Evolutionary conservation across 2,329 filamentous ascomycete species (phyloP), one percentile per base, ranked within the genome.

Genomic region (Ceratocystis destructans): DNA sequence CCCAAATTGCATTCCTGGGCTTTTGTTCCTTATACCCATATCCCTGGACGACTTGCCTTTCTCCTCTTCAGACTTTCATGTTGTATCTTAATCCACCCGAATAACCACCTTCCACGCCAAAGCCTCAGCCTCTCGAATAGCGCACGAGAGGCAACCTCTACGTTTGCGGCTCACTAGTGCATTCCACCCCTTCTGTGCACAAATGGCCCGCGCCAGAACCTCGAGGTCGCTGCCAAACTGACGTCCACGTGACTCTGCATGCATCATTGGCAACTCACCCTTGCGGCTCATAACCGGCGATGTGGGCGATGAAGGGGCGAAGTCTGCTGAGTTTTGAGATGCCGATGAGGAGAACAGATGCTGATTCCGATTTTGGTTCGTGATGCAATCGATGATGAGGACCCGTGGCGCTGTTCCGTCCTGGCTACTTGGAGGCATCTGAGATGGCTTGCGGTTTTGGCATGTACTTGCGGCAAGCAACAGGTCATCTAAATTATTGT

Each of bases 161-260:
- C 83, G 82, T 48, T 80, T 78, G 64, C 87, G 79, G 68, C 86
- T 88, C 69, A 92, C 79, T 20, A 92, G 73, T 25, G 88, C 88
- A 72, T 90, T 87, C 79, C 86, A 86, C 1, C 88, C 88, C 70
- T 82, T 84, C 72, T 89, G 84, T 0, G 88, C 86, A 72, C 89
- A 92, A 70, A 89, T 79, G 1, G 88, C 87, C 62, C 88, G 79
- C 1, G 86, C 86, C 64, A 92, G 75, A 7, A 91, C 80, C 74
- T 90, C 87, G 72, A 88, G 77, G 70, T 87, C 84, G 12, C 83
- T 86, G 0, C 82, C 82, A 66, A 83, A 83, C 48, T 84, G 82
- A 28, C 85, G 77, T 68, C 80, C 77, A 31, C 81, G 75, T 2
- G 81, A 82, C 72, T 83, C 81, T 48, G 82, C 77, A 70, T 81